Conservation (phyloP, 208 protist species). For the Kentomonas sorsogonicus region DNA sequence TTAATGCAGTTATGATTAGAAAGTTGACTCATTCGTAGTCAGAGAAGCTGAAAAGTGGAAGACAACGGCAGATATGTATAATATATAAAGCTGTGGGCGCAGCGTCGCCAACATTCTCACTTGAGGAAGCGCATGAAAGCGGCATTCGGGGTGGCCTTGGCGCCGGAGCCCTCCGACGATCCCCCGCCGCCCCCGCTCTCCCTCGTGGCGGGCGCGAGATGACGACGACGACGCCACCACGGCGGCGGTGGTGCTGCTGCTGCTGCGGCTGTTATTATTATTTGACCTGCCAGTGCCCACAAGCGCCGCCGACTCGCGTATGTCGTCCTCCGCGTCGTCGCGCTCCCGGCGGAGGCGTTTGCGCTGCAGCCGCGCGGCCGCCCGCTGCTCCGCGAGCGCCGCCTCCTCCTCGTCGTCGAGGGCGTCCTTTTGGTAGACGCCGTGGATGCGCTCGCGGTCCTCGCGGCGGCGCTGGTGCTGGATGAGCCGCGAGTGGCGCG, state of each 20-base stretch:
- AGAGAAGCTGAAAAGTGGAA: neutral
- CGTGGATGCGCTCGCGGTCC: conserved; percentile 30
- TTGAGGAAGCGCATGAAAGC: conserved; percentile 37
- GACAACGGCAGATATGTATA: neutral
- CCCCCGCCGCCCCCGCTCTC: too few species aligned
- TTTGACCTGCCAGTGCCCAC: neutral
- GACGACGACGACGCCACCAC: too few species aligned
- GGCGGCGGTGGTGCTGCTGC: neutral
- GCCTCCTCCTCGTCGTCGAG: conserved; percentile 35
- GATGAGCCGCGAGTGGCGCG: conserved; percentile 65
- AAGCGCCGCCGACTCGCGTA: conserved; percentile 27
- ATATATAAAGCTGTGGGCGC: neutral
- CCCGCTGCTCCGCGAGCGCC: conserved; percentile 20
- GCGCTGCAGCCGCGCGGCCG: conserved; percentile 15
- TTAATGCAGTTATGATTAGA: neutral
- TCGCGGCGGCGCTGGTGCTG: conserved; percentile 47
- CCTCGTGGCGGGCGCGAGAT: too few species aligned
- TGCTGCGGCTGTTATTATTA: neutral
- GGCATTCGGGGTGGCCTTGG: conserved; percentile 20
- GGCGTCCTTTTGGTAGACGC: conserved; percentile 47
- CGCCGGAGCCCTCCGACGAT: too few species aligned
- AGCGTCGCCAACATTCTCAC: neutral
- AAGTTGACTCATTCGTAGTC: neutral
- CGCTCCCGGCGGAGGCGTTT: conserved; percentile 32
- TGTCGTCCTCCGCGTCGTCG: conserved; percentile 36